Evolutionary conservation across 2,329 filamentous ascomycete genomes (phyloP).

Genomic region (Trichoderma hamatum): DNA sequence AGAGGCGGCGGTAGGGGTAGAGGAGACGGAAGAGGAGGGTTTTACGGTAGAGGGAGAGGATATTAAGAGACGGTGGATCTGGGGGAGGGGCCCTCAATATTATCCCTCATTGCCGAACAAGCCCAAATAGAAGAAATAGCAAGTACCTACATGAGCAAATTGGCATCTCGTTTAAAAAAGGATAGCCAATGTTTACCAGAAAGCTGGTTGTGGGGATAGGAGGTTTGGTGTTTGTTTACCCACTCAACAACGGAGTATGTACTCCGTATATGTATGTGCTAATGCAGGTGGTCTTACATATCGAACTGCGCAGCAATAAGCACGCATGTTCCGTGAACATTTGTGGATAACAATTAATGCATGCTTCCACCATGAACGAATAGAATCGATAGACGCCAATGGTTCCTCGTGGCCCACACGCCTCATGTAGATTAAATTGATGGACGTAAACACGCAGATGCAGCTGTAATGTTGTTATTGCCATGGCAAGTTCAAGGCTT

Average conservation of each 20-base stretch:
- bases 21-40: background rate
- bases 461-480: background rate
- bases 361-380: background rate
- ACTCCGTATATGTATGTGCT: background rate
- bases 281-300: slow-evolving; percentile 21
- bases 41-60: background rate
- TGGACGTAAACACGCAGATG: background rate
- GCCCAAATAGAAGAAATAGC: background rate
- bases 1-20: background rate
- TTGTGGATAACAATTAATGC: slow-evolving; percentile 14
- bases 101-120: background rate
- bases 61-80: background rate
- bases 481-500: background rate
- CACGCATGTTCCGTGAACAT: background rate
- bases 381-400: background rate
- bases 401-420: slow-evolving; percentile 10
- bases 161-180: background rate
- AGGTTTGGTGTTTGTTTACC: slow-evolving; percentile 22
- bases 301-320: background rate
- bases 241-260: background rate
- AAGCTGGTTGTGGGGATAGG: slow-evolving; percentile 6
- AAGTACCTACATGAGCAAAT: background rate
- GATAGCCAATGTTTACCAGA: slow-evolving; percentile 12
- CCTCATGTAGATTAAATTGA: slow-evolving; percentile 11
- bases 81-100: background rate